Percentiles rank a stretch among this genome's conserved stretches.
phyloP scores from a whole-genome alignment of 176 grass and related monocot species.

The Avena atlantica region DNA sequence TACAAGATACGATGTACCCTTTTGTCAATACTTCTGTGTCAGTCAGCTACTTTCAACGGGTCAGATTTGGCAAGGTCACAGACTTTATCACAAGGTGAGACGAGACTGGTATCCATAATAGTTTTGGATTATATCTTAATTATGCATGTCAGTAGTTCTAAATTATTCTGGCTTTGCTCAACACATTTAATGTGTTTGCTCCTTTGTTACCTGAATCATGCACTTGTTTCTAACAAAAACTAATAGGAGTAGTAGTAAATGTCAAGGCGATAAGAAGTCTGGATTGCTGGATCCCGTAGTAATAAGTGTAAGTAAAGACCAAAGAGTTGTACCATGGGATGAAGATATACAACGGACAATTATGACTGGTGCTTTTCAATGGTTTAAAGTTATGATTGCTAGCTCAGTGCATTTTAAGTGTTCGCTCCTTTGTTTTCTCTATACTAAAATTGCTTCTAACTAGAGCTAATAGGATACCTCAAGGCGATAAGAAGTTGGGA shows the following conservation, averaged over 20 bases:
- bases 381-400: neutral
- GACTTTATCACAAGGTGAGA: neutral
- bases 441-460: neutral
- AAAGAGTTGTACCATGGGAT: too few species aligned
- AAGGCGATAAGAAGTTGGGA: neutral
- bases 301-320: too few species aligned
- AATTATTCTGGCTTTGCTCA: too few species aligned
- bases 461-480: neutral
- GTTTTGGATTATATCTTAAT: neutral
- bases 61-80: neutral
- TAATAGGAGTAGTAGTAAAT: too few species aligned
- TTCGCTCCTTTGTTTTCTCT: neutral
- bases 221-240: too few species aligned
- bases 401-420: neutral
- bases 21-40: slow-evolving; percentile 19
- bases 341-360: too few species aligned
- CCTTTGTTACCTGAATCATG: too few species aligned
- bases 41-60: neutral
- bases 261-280: too few species aligned
- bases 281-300: too few species aligned
- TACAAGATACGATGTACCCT: neutral
- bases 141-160: neutral
- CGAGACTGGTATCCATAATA: too few species aligned
- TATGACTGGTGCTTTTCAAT: neutral
- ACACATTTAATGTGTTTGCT: too few species aligned